Conservation (phyloP, 2,329 filamentous ascomycete genomes). For the Sporothrix brasiliensis region DNA sequence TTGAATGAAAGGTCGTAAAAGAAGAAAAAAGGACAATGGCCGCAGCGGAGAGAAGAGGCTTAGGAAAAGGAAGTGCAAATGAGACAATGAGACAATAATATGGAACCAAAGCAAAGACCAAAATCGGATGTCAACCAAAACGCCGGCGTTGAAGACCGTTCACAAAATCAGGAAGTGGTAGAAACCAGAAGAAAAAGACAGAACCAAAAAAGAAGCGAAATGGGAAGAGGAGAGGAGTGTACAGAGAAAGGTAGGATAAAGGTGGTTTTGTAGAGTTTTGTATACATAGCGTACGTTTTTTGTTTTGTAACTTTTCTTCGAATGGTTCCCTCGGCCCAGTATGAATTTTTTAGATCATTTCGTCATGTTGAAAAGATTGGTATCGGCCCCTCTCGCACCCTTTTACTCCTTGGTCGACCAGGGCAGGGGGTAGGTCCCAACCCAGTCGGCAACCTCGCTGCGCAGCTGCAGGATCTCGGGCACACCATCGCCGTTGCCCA, state of each 20-base stretch:
- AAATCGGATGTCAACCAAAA: constrained; percentile 19
- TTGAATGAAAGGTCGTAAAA: constrained; percentile 16
- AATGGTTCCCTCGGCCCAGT: not conserved
- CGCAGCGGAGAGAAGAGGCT: not conserved
- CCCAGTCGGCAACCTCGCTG: constrained; percentile 77
- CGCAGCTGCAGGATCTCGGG: constrained; percentile 72
- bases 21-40: not conserved
- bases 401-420: constrained; percentile 54
- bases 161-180: not conserved
- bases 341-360: not conserved
- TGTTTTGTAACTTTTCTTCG: not conserved
- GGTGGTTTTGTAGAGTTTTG: not conserved
- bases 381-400: too few relatives aligned
- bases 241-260: not conserved
- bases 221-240: constrained; percentile 10
- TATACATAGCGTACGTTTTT: constrained; percentile 7
- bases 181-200: not conserved
- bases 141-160: constrained; percentile 29
- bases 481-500: constrained; percentile 68
- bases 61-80: not conserved
- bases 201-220: not conserved
- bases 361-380: not conserved
- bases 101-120: not conserved
- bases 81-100: not conserved
- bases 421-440: constrained; percentile 71